Evolutionary conservation across 306 rosid species (phyloP).

Genomic region (Lagenaria siceraria): DNA sequence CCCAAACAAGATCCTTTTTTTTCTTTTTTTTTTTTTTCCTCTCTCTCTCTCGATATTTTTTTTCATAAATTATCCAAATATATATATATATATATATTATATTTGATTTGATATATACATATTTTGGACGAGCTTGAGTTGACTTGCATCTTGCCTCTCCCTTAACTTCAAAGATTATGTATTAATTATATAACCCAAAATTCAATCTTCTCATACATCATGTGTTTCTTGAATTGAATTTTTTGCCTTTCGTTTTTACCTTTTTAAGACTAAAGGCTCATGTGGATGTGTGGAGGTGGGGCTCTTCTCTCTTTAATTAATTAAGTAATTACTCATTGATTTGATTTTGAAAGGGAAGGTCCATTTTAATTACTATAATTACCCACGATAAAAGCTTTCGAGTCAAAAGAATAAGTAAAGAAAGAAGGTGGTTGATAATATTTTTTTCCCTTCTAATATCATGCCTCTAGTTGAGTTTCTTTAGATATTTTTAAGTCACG

Average conservation of each 20-base stretch:
- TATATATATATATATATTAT: neutral
- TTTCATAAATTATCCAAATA: neutral
- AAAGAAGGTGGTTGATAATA: neutral
- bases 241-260: neutral
- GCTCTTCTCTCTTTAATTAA: neutral
- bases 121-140: conserved; percentile 12
- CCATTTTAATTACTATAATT: neutral
- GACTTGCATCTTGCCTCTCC: neutral
- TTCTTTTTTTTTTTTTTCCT: neutral
- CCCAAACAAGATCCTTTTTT: conserved; percentile 5
- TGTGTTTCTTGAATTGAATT: neutral
- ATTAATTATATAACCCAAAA: neutral
- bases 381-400: neutral
- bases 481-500: neutral
- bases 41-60: neutral
- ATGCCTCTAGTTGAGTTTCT: neutral
- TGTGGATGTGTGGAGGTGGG: neutral
- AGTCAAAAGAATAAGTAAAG: neutral
- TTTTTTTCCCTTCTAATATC: neutral
- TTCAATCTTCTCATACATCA: neutral
- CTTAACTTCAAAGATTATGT: neutral
- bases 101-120: neutral
- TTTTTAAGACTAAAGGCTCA: neutral
- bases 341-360: neutral
- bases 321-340: neutral